Base-by-base conservation (phyloP, 2,329 filamentous ascomycete genomes). In the Xylaria sp. region DNA sequence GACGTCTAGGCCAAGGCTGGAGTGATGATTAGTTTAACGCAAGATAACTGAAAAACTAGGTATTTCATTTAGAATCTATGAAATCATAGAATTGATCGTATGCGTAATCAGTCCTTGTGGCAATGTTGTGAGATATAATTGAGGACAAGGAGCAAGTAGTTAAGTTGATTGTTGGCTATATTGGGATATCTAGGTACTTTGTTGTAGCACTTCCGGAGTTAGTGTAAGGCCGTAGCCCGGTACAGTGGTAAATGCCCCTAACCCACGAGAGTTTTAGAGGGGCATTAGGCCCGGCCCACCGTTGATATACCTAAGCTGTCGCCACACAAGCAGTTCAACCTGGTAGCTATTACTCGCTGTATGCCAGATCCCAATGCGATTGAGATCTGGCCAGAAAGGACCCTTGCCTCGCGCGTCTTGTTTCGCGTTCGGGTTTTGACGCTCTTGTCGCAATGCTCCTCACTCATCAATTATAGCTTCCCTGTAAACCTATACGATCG, bases 301-400 rank as follows among this genome's bases (percentile, higher is more conserved):
- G 4, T 27, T 4, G 24, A 27, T 27, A 2, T 27, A 27, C 24
- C 24, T 42, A 42, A 42, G 11, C 11, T 42, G 39, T 17, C 11
- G 11, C 3, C 34, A 36, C 34, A 36, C 34, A 36, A 11, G 34
- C 34, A 36, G 34, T 11, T 34, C 9, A 34, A 42, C 36, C 3
- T 14, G 36, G 39, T 42, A 53, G 24, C 50, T 19, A 56, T 12
- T 11, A 30, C 24, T 27, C 2, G 24, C 24, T 27, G 24, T 27
- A 27, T 27, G 24, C 24, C 24, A 30, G 27, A 53, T 53, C 50
- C n/a, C 50, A 27, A 39, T 14, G 21, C 55, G 14, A 56, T 68
- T 68, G 71, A 67, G 39, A 72, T 68, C 68, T 74, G 69, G 69
- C 54, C 66, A 48, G 63, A 63, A 56, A 21, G 9, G 21, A 32